Percentiles rank a stretch among this genome's conserved stretches.
Evolutionary conservation across 257 asterid genomes (phyloP).

Genomic region (Petunia secreta): DNA sequence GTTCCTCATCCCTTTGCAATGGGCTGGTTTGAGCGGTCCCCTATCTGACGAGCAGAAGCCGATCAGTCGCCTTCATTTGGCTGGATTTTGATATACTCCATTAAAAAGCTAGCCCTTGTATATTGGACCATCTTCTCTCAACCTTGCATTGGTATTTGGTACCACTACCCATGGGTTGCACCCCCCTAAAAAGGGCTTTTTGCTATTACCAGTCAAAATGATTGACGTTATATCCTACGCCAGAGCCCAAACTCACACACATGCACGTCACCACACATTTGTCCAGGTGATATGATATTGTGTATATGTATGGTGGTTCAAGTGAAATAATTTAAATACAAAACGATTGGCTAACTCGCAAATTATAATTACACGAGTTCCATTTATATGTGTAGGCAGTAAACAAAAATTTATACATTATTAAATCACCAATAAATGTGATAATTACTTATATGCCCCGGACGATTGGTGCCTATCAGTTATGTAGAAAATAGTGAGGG

Average conservation of each 20-base stretch:
- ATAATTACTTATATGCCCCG: too few relatives aligned
- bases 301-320: background rate
- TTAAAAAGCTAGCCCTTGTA: background rate
- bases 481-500: too few relatives aligned
- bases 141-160: background rate
- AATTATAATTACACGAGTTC: too few relatives aligned
- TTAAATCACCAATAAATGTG: too few relatives aligned
- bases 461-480: too few relatives aligned
- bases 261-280: background rate
- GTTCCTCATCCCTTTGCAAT: background rate
- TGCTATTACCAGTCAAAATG: background rate
- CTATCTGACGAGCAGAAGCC: background rate
- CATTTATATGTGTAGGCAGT: too few relatives aligned
- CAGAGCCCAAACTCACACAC: background rate
- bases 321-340: too few relatives aligned
- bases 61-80: conserved; percentile 12
- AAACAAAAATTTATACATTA: too few relatives aligned
- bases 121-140: conserved; percentile 9
- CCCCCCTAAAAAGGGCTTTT: background rate
- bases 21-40: conserved; percentile 25
- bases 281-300: background rate
- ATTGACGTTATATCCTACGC: background rate
- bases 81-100: background rate
- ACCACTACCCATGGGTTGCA: background rate
- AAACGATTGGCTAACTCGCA: too few relatives aligned